These are phyloP conservation scores for Aspergillus avenaceus DNA, from an alignment of 495 filamentous ascomycete genomes.

Conservation along the genomic window DNA sequence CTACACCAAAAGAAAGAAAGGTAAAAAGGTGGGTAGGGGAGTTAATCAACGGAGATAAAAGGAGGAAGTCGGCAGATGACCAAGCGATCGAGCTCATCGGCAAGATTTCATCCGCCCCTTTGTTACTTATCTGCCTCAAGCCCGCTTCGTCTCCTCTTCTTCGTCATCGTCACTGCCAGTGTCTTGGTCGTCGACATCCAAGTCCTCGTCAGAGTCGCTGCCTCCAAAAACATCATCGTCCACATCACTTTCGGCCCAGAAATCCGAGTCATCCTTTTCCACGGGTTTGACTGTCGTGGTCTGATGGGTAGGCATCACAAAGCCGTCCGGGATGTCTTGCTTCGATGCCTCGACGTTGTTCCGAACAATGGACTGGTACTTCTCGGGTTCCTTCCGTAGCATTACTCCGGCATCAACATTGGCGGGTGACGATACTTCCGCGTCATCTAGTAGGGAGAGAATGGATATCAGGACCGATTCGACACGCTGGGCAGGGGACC, in stretches of 20 bases:
- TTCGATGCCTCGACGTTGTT: constrained; percentile 69
- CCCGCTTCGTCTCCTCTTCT: constrained; percentile 32
- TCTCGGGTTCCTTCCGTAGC: constrained; percentile 64
- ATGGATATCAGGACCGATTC: constrained; percentile 93
- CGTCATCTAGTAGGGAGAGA: constrained; percentile 88
- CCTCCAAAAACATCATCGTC: constrained; percentile 76
- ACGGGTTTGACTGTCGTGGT: constrained; percentile 55
- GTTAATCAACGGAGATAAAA: background rate
- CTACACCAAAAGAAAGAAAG: background rate
- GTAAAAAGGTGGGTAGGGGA: no score
- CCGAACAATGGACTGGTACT: constrained; percentile 65
- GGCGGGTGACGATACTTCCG: constrained; percentile 86
- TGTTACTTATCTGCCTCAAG: background rate
- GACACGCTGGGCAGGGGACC: constrained; percentile 88
- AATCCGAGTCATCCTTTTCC: constrained; percentile 72
- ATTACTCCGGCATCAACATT: constrained; percentile 92
- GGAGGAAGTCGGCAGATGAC: no score
- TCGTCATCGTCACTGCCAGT: constrained; percentile 55
- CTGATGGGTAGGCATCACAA: constrained; percentile 72
- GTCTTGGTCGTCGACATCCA: constrained; percentile 55
- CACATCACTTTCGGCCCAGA: constrained; percentile 77
- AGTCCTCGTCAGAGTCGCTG: constrained; percentile 58
- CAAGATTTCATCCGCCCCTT: background rate
- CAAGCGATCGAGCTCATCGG: background rate
- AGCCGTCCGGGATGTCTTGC: constrained; percentile 73